Evolutionary conservation across 441 rosid genomes (phyloP), one percentile per base, ranked within the genome.

Genomic region (Adansonia grandidieri): DNA sequence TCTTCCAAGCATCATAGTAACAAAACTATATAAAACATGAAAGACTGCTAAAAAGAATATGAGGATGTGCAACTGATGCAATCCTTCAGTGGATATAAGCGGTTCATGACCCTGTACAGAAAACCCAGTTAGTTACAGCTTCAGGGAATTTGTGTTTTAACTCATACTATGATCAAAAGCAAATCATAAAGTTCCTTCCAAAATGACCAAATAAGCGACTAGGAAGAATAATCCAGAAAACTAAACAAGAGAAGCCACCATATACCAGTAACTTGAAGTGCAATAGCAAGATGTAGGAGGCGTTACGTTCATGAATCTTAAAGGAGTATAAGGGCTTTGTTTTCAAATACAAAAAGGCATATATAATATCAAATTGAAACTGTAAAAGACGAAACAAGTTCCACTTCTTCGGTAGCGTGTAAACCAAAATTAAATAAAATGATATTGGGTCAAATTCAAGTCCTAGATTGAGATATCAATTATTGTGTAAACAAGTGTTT

Each of bases 1-100:
- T 73, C 98, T 88, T 66, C 97, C 97, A 60, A 94, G 98, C 91
- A 86, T 80, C 99, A 96, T 93, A 8, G 98, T 96, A 45, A 87
- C 67, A 53, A 84, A 79, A 76, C 98, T 91, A 81, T 91, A 96
- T 44, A 90, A 2, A 45, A 96, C 96, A 42, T 96, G 98, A 77
- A 94, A 84, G 67, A 88, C 84, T 5, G 99, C 99, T 85, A 96
- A 82, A 87, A 96, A 94, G 90, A 96, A 96, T 53, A 96, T 86
- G 79, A 94, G 94, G 62, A 94, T 89, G 81, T 92, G 99, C 62
- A 96, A 77, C 54, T 96, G 85, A 84, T 96, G 98, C 85, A 96
- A 85, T 72, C 91, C 98, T 3, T 91, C 64, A 1, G 67, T 80
- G 9, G 98, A 82, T 72, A 96, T 91, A 24, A 96, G 92, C 8